These are phyloP conservation scores for Phytopythium cucurbitacearum DNA, from an alignment of 352 stramenopile genomes.

Conservation along the genomic window DNA sequence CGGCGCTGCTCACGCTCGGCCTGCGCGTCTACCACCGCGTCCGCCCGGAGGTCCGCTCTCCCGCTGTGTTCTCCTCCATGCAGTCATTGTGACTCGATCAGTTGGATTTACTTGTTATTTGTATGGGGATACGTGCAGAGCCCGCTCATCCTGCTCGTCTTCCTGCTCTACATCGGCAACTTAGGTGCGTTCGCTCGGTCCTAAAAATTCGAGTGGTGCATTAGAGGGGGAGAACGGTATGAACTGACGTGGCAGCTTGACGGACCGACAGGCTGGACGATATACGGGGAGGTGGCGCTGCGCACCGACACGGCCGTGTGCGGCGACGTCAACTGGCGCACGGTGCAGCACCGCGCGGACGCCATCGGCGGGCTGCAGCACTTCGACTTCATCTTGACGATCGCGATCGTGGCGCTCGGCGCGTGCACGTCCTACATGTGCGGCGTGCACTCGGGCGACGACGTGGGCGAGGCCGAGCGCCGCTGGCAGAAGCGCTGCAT, in stretches of 20 bases:
- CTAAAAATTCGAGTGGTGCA: too few relatives aligned
- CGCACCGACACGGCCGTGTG: slow-evolving; percentile 47
- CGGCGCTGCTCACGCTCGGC: slow-evolving; percentile 42
- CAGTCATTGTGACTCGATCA: neutral
- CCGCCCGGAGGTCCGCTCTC: slow-evolving; percentile 33
- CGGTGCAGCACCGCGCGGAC: slow-evolving; percentile 53
- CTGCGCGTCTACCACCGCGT: slow-evolving; percentile 51
- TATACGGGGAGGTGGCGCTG: slow-evolving; percentile 53
- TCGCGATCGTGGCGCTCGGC: slow-evolving; percentile 28
- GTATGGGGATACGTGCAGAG: slow-evolving; percentile 18
- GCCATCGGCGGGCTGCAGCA: slow-evolving; percentile 61
- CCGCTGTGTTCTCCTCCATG: neutral
- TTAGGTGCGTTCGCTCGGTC: slow-evolving; percentile 11
- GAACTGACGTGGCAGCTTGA: too few relatives aligned
- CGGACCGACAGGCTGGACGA: slow-evolving; percentile 24
- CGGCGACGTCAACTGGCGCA: slow-evolving; percentile 37
- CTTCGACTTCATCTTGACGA: slow-evolving; percentile 62
- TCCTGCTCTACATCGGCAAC: slow-evolving; percentile 50
- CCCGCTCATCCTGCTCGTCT: slow-evolving; percentile 50
- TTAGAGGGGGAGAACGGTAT: too few relatives aligned
- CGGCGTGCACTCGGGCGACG: slow-evolving; percentile 52
- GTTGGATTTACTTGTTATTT: neutral
- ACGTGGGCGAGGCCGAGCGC: slow-evolving; percentile 47
- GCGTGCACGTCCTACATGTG: slow-evolving; percentile 63
- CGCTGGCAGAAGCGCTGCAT: slow-evolving; percentile 66